These are phyloP conservation scores for Salix purpurea DNA, from an alignment of 345 rosid species.

Conservation along the genomic window DNA sequence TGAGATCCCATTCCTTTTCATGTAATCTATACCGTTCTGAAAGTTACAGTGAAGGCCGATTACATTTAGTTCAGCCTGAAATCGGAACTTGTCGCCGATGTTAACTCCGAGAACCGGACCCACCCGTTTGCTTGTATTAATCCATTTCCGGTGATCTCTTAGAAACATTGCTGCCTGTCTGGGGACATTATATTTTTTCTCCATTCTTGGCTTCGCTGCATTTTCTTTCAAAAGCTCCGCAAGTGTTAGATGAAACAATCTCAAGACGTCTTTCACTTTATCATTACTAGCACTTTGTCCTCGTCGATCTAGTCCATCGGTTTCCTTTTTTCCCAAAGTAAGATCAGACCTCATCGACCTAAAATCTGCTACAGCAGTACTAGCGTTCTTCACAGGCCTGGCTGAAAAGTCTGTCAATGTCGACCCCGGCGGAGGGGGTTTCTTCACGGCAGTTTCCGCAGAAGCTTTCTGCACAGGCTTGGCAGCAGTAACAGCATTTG, in stretches of 20 bases:
- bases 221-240: not conserved
- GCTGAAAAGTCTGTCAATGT: not conserved
- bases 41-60: slow-evolving; percentile 32
- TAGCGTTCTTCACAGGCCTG: not conserved
- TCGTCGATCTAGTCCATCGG: not conserved
- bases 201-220: not conserved
- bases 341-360: not conserved
- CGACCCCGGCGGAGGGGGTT: not conserved
- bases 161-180: not conserved
- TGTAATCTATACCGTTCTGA: slow-evolving; percentile 25
- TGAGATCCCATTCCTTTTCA: slow-evolving; percentile 5
- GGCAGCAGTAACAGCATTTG: not conserved
- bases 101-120: slow-evolving; percentile 26
- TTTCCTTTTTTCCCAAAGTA: not conserved
- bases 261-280: not conserved
- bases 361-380: not conserved
- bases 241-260: not conserved
- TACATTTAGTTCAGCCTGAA: slow-evolving; percentile 21
- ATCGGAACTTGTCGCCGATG: slow-evolving; percentile 27
- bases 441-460: not conserved
- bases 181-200: not conserved
- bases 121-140: slow-evolving; percentile 6
- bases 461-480: not conserved
- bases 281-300: not conserved
- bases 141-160: not conserved